These are phyloP conservation scores for Ananas comosus DNA, from an alignment of 176 grass and related monocot species.

Conservation along the genomic window DNA sequence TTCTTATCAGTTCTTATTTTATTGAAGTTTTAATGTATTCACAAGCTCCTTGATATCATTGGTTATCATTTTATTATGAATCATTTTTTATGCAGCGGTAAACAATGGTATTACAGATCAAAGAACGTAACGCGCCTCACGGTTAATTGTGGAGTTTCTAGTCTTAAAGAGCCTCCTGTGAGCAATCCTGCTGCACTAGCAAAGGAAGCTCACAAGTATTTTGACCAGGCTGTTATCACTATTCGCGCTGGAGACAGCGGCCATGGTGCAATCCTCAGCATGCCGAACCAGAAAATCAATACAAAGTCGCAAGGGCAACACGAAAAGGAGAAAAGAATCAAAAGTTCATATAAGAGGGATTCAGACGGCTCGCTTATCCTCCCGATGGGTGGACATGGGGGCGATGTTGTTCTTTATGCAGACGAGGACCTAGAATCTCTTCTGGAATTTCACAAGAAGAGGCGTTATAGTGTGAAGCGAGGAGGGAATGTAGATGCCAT, in stretches of 20 bases:
- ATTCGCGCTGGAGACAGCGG: constrained; percentile 77
- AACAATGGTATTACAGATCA: not conserved
- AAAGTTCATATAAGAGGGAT: constrained; percentile 66
- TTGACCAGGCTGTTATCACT: constrained; percentile 68
- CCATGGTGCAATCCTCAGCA: constrained; percentile 69
- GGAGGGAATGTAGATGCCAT: constrained; percentile 75
- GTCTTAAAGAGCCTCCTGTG: constrained; percentile 32
- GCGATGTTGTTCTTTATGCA: constrained; percentile 74
- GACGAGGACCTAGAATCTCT: constrained; percentile 61
- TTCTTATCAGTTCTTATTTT: not conserved
- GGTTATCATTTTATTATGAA: too few species aligned
- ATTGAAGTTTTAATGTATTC: not conserved
- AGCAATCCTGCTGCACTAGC: constrained; percentile 23
- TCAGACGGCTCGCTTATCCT: constrained; percentile 82
- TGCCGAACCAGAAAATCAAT: constrained; percentile 32
- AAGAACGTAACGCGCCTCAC: not conserved
- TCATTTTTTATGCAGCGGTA: constrained; percentile 12
- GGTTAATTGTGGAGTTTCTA: constrained; percentile 47
- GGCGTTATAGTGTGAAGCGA: constrained; percentile 57
- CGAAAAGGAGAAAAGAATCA: constrained; percentile 29
- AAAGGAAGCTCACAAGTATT: constrained; percentile 93
- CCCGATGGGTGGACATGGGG: constrained; percentile 78
- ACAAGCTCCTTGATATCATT: not conserved
- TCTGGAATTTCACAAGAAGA: constrained; percentile 75
- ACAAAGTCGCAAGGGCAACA: constrained; percentile 42